phyloP scores from a whole-genome alignment of 306 rosid species.

The Corylus heterophylla region DNA sequence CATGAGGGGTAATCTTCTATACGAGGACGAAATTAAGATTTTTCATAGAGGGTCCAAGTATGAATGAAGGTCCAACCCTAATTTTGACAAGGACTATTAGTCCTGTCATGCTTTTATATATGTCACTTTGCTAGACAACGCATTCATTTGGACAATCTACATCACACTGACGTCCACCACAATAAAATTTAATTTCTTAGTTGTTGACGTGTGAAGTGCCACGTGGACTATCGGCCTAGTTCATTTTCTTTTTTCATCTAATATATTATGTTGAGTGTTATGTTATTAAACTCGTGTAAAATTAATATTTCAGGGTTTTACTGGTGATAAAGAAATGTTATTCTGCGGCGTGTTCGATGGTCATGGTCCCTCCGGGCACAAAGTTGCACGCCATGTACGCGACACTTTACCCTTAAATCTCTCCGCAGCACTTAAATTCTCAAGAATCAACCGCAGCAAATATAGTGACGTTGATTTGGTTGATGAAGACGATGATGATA shows the following conservation, averaged over 20 bases:
- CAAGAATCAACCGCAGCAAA: conserved; percentile 36
- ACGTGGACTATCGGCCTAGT: too few species aligned
- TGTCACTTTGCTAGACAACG: too few species aligned
- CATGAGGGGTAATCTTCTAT: too few species aligned
- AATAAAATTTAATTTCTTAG: too few species aligned
- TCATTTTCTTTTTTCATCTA: background rate
- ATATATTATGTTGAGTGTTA: background rate
- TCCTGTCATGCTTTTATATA: too few species aligned
- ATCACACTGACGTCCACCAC: too few species aligned
- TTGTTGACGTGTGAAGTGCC: too few species aligned
- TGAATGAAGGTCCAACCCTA: too few species aligned
- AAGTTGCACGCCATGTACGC: conserved; percentile 60
- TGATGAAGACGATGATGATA: conserved; percentile 12
- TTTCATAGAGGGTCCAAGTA: too few species aligned
- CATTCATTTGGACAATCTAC: too few species aligned
- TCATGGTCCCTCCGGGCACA: conserved; percentile 91
- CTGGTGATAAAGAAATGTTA: conserved; percentile 56
- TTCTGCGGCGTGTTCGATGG: conserved; percentile 97
- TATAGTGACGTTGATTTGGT: conserved; percentile 30
- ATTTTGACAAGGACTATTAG: too few species aligned
- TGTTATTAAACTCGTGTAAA: background rate
- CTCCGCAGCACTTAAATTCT: conserved; percentile 53
- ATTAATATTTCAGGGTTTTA: conserved; percentile 46
- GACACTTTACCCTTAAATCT: conserved; percentile 72
- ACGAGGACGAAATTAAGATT: too few species aligned